phyloP scores from a whole-genome alignment of 345 rosid species.

The Dimocarpus longan region DNA sequence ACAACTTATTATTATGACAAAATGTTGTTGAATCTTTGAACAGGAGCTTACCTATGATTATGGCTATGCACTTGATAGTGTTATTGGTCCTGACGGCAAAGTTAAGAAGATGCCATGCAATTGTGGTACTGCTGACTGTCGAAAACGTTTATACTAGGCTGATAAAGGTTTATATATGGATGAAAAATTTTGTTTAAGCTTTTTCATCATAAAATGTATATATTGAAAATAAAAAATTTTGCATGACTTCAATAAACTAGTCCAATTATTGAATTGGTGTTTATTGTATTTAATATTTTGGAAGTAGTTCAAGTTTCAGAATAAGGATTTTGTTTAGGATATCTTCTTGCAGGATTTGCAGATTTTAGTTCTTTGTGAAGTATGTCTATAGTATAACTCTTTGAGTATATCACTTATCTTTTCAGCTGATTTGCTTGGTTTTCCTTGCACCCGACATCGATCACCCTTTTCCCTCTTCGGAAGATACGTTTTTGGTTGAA shows the following conservation, averaged over 20 bases:
- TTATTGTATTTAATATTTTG: neutral
- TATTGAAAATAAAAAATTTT: neutral
- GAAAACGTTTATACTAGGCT: slow-evolving; percentile 15
- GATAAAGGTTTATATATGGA: neutral
- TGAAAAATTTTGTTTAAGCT: neutral
- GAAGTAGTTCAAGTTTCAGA: neutral
- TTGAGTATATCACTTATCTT: too few relatives aligned
- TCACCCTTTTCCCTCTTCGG: neutral
- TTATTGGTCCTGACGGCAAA: slow-evolving; percentile 5
- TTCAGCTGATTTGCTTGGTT: neutral
- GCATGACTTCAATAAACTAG: neutral
- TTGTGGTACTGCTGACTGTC: slow-evolving; percentile 19
- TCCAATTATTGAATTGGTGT: neutral
- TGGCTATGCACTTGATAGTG: slow-evolving; percentile 18
- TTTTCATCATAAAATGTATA: too few relatives aligned
- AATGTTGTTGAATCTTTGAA: neutral
- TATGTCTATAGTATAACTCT: neutral
- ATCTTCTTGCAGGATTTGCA: neutral
- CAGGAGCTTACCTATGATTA: slow-evolving; percentile 22
- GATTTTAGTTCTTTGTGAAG: neutral
- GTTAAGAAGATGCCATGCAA: slow-evolving; percentile 1
- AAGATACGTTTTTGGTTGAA: neutral
- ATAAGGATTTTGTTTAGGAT: neutral
- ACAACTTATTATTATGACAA: neutral
- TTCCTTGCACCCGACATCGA: neutral